Evolutionary conservation across 257 asterid species (phyloP), one percentile per base, ranked within the genome.

Genomic region (Nicotiana undulata): DNA sequence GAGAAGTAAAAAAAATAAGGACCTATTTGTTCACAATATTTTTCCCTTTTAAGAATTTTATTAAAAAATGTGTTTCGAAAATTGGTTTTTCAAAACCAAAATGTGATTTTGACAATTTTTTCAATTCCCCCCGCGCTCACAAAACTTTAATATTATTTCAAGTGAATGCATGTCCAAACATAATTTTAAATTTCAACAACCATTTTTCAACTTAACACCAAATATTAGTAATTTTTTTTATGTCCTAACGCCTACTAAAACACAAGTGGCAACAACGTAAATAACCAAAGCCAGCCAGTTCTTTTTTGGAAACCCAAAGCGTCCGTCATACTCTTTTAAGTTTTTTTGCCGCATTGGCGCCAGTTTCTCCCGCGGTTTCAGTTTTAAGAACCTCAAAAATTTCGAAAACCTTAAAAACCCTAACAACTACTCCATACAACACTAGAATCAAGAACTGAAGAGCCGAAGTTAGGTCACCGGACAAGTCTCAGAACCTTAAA

Each of bases 331-430:
- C 4, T 13, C 4, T 59, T 12, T 24, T 24, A 22, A 11, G 37
- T 12, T 44, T 40, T 40, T 70, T 5, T 12, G 4, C 22, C 60
- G 2, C 2, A 17, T 72, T 72, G 78, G 78, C 78, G 78, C 78
- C 78, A 46, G 22, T 22, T 72, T 72, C 78, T 72, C 78, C 78
- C 78, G 78, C 78, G 78, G 56, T 79, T 63, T 68, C 63, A 51
- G 63, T 34, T 31, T 40, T 13, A 60, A 17, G 9, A 18, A 79
- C 59, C 60, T 79, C 77, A 53, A 40, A 68, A 79, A 3, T 46
- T 1, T 18, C 34, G 52, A 26, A 49, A 49, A 55, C 28, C 28
- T 68, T 63, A 77, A 79, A 64, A 70, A 56, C 34, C 82, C 51
- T 4, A 12, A 12, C 15, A 44, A 70, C 60, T 13, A n/a, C n/a